Conservation (phyloP, 2,329 filamentous ascomycete species). For the Colletotrichum orchidophilum region DNA sequence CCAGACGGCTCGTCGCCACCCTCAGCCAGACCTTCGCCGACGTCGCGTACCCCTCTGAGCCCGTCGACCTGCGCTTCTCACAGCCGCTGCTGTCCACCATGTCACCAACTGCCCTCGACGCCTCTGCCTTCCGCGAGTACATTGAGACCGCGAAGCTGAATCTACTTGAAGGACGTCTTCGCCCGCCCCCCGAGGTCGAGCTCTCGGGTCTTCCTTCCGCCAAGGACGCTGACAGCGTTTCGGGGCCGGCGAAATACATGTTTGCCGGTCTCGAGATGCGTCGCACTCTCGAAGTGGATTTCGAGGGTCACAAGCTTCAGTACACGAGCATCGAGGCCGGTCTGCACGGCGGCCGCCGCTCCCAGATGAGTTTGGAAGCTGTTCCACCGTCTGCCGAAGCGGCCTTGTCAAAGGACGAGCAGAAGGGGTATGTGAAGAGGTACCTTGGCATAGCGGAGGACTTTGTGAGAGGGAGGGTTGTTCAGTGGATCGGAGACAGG, state of each 20-base stretch:
- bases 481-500: slow-evolving; percentile 23
- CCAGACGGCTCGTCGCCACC: slow-evolving; percentile 49
- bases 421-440: not conserved
- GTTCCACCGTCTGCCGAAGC: not conserved
- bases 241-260: slow-evolving; percentile 36
- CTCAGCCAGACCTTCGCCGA: slow-evolving; percentile 50
- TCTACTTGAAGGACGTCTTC: slow-evolving; percentile 51
- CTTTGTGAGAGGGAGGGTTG: slow-evolving; percentile 4
- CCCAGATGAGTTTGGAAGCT: slow-evolving; percentile 57
- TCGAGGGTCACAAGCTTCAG: slow-evolving; percentile 54
- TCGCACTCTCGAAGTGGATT: slow-evolving; percentile 53
- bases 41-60: slow-evolving; percentile 54
- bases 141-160: slow-evolving; percentile 56
- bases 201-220: slow-evolving; percentile 20
- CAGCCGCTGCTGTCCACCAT: slow-evolving; percentile 46
- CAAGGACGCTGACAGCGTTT: not conserved
- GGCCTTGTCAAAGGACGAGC: not conserved
- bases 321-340: slow-evolving; percentile 64
- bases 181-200: slow-evolving; percentile 46
- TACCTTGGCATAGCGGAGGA: slow-evolving; percentile 4
- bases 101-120: slow-evolving; percentile 32
- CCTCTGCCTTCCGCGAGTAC: slow-evolving; percentile 52
- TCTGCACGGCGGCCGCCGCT: slow-evolving; percentile 59
- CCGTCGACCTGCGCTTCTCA: slow-evolving; percentile 59
- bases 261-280: slow-evolving; percentile 64